Conservation (phyloP, 2,329 filamentous ascomycete genomes). For the Pseudogymnoascus sp. region DNA sequence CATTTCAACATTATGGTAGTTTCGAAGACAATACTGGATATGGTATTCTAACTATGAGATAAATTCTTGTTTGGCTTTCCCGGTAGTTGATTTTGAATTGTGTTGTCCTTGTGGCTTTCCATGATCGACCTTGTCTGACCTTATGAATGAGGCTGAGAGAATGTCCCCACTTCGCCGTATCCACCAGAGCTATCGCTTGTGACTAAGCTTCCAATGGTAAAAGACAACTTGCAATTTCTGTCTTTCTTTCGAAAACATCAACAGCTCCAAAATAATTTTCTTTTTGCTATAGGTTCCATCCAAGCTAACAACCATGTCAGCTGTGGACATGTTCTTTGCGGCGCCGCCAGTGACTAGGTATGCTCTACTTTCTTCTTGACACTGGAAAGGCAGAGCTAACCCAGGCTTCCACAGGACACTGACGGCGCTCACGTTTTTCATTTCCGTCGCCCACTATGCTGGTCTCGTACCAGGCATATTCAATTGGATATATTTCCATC, state of each 20-base stretch:
- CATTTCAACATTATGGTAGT: background rate
- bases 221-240: slow-evolving; percentile 8
- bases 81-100: background rate
- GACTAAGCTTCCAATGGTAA: slow-evolving; percentile 6
- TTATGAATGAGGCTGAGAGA: background rate
- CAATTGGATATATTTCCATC: slow-evolving; percentile 44
- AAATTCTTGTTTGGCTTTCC: background rate
- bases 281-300: slow-evolving; percentile 3
- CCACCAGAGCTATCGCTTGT: slow-evolving; percentile 1
- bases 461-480: slow-evolving; percentile 38
- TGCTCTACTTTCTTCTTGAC: slow-evolving; percentile 25
- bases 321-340: slow-evolving; percentile 53
- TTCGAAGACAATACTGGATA: background rate
- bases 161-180: background rate
- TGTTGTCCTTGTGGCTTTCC: background rate
- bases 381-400: slow-evolving; percentile 38
- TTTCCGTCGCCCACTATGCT: slow-evolving; percentile 53
- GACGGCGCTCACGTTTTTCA: slow-evolving; percentile 50
- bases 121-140: background rate
- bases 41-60: background rate
- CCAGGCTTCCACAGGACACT: slow-evolving; percentile 47
- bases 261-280: slow-evolving; percentile 1
- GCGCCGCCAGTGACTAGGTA: slow-evolving; percentile 62
- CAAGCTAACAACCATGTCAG: slow-evolving; percentile 24
- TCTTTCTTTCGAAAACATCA: slow-evolving; percentile 1